A percentile compares a stretch with the other conserved stretches of the same genome.
These are phyloP conservation scores for Trichoderma cornu-damae DNA, from an alignment of 2,329 filamentous ascomycete genomes.

Conservation along the genomic window DNA sequence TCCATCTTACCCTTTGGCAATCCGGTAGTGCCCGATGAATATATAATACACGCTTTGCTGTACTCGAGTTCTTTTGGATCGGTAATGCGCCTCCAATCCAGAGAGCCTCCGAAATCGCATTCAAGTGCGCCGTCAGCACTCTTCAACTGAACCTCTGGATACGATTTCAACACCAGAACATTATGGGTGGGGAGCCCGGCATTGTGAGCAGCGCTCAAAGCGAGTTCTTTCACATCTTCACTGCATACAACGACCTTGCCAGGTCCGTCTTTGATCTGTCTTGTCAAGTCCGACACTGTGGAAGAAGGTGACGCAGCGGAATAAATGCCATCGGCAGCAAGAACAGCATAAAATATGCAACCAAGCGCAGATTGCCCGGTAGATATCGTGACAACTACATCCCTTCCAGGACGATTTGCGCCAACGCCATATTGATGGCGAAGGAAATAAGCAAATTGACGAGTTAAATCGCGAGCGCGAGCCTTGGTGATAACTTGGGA, in stretches of 20 bases:
- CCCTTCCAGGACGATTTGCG: slow-evolving; percentile 40
- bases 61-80: slow-evolving; percentile 41
- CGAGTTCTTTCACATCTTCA: slow-evolving; percentile 42
- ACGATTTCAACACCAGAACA: slow-evolving; percentile 47
- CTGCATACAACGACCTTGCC: slow-evolving; percentile 42
- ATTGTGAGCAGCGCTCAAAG: slow-evolving; percentile 45
- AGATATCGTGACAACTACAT: slow-evolving; percentile 53
- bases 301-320: slow-evolving; percentile 48
- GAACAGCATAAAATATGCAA: slow-evolving; percentile 49
- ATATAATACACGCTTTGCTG: slow-evolving; percentile 40
- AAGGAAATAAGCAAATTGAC: slow-evolving; percentile 51
- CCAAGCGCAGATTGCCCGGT: slow-evolving; percentile 53
- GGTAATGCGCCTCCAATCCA: slow-evolving; percentile 52
- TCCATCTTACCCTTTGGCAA: slow-evolving; percentile 38
- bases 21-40: slow-evolving; percentile 47
- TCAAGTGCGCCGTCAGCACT: slow-evolving; percentile 24
- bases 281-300: slow-evolving; percentile 47
- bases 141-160: slow-evolving; percentile 26
- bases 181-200: slow-evolving; percentile 40
- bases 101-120: slow-evolving; percentile 32
- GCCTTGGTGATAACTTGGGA: slow-evolving; percentile 49
- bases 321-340: slow-evolving; percentile 56
- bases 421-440: slow-evolving; percentile 50
- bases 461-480: slow-evolving; percentile 43
- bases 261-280: slow-evolving; percentile 38